A percentile compares a stretch with the other conserved stretches of the same genome.
These are phyloP conservation scores for Solanum gracilifrons DNA, from an alignment of 257 asterid genomes.

Conservation along the genomic window DNA sequence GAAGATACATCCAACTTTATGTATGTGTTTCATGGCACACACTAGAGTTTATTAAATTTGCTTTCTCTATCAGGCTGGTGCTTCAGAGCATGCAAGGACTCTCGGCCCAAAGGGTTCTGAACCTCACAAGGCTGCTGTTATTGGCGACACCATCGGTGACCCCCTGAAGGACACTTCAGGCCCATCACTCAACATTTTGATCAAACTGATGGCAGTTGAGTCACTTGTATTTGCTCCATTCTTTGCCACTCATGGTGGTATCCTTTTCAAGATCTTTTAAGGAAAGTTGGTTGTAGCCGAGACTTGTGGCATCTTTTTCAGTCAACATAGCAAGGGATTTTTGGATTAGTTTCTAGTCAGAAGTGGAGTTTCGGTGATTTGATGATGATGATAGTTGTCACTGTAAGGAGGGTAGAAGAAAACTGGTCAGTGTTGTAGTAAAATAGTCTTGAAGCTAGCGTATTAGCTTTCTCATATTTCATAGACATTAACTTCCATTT, in stretches of 20 bases:
- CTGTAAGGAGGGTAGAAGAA: background rate
- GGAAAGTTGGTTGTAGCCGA: background rate
- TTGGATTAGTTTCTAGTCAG: background rate
- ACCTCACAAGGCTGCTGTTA: constrained; percentile 47
- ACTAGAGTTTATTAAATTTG: background rate
- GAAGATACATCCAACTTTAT: background rate
- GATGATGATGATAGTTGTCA: background rate
- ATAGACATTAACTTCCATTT: background rate
- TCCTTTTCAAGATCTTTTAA: constrained; percentile 28
- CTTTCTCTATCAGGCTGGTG: constrained; percentile 27
- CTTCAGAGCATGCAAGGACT: constrained; percentile 34
- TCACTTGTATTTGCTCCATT: constrained; percentile 43
- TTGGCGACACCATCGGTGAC: constrained; percentile 43
- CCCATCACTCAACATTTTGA: constrained; percentile 38
- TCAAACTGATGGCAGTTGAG: constrained; percentile 47
- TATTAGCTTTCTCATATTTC: background rate
- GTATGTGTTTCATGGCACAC: background rate
- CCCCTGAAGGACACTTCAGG: constrained; percentile 45
- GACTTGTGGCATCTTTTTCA: background rate
- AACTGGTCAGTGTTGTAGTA: background rate
- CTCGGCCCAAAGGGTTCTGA: constrained; percentile 48
- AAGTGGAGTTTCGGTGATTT: background rate
- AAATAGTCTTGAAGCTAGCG: background rate
- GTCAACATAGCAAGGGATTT: background rate
- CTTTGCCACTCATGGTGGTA: constrained; percentile 38